Evolutionary conservation across 73 alveolate species (phyloP).

Genomic region (Paramecium octaurelia): DNA sequence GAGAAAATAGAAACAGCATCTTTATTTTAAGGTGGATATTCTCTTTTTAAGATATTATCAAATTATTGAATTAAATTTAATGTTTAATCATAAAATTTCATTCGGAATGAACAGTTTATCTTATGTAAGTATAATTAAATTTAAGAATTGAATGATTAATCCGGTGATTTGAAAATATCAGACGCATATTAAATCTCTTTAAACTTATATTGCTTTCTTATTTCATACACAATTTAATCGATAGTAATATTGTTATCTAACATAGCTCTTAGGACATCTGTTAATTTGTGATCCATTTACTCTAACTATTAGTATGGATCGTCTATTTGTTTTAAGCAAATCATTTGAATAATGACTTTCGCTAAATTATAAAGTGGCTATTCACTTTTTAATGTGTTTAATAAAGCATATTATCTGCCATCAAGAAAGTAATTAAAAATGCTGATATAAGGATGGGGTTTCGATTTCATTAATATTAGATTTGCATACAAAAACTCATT

Average conservation of each 20-base stretch:
- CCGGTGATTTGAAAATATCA: background rate
- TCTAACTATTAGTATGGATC: background rate
- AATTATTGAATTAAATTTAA: background rate
- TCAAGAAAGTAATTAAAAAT: background rate
- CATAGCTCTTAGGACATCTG: background rate
- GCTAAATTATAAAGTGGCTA: background rate
- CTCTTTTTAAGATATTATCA: background rate
- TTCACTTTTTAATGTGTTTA: background rate
- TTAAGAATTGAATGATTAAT: background rate
- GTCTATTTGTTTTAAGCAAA: background rate
- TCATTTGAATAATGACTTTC: background rate
- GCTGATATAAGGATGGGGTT: background rate
- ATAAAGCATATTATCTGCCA: background rate
- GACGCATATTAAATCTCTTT: background rate
- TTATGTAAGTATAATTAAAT: background rate
- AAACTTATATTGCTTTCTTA: background rate
- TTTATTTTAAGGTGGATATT: background rate
- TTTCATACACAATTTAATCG: background rate
- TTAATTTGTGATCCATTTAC: background rate
- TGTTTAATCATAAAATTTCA: background rate
- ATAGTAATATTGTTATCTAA: background rate
- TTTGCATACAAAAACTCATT: background rate
- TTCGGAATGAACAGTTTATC: background rate
- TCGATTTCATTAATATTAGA: background rate
- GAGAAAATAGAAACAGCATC: background rate